Percentiles rank a stretch among this genome's conserved stretches.
Evolutionary conservation across 306 rosid genomes (phyloP).

Genomic region (Lathyrus oleraceus): DNA sequence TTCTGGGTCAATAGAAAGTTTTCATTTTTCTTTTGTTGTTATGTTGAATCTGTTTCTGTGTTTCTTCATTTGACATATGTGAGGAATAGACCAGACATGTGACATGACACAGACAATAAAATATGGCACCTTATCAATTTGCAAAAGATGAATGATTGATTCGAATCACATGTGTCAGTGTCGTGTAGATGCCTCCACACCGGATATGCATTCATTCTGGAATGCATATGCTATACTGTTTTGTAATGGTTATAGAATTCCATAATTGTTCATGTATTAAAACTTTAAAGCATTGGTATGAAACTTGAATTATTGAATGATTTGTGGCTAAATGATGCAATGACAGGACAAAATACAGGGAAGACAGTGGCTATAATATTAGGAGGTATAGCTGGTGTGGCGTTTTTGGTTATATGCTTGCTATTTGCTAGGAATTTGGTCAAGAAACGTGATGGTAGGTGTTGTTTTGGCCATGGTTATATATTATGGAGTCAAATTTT

Average conservation of each 20-base stretch:
- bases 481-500: background rate
- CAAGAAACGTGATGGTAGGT: slow-evolving; percentile 90
- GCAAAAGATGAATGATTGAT: background rate
- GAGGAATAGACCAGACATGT: background rate
- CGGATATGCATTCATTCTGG: background rate
- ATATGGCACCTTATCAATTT: background rate
- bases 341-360: slow-evolving; percentile 68
- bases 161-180: background rate
- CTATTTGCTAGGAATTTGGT: slow-evolving; percentile 77
- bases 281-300: background rate
- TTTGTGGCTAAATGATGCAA: slow-evolving; percentile 38
- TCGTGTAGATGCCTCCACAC: background rate
- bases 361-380: slow-evolving; percentile 94
- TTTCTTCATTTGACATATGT: background rate
- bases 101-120: background rate
- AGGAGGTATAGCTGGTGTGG: slow-evolving; percentile 93
- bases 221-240: background rate
- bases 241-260: background rate
- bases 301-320: slow-evolving; percentile 6
- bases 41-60: background rate
- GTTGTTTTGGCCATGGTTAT: background rate
- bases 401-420: slow-evolving; percentile 74
- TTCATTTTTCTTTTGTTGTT: background rate
- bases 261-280: too few relatives aligned
- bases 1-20: background rate